Percentiles rank a stretch among this genome's conserved stretches.
Conservation (phyloP, 345 rosid species). For the Raphanus raphanistrum region DNA sequence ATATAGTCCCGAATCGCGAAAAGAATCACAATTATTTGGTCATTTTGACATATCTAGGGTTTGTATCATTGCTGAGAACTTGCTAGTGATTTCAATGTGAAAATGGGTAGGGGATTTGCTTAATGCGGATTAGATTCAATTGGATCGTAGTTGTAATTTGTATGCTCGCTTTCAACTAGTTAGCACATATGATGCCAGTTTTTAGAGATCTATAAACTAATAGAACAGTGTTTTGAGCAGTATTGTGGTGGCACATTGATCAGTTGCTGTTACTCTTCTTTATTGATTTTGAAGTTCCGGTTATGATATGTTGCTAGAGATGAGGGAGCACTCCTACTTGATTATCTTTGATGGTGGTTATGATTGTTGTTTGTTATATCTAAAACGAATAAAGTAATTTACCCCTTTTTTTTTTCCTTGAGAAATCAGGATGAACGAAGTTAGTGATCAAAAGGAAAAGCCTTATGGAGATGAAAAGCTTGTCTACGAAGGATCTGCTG, state of each 20-base stretch:
- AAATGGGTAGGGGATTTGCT: conserved; percentile 5
- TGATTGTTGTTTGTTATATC: neutral
- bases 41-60: conserved; percentile 27
- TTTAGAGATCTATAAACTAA: neutral
- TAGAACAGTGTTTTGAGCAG: neutral
- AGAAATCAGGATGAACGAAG: conserved; percentile 57
- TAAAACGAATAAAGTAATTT: neutral
- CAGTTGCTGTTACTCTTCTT: neutral
- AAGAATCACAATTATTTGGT: conserved; percentile 11
- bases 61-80: conserved; percentile 10
- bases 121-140: conserved; percentile 20
- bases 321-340: neutral
- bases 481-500: conserved; percentile 63
- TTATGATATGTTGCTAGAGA: conserved; percentile 4
- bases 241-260: conserved; percentile 19
- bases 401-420: neutral
- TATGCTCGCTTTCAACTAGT: neutral
- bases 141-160: conserved; percentile 1
- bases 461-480: conserved; percentile 37
- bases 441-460: conserved; percentile 44
- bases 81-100: conserved; percentile 14
- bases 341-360: neutral
- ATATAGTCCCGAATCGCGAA: conserved; percentile 18
- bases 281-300: conserved; percentile 8
- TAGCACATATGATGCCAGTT: conserved; percentile 11